Percentiles rank a stretch among this genome's conserved stretches.
Conservation (phyloP, 176 grass and related monocot genomes). For the Rhynchospora pubera region DNA sequence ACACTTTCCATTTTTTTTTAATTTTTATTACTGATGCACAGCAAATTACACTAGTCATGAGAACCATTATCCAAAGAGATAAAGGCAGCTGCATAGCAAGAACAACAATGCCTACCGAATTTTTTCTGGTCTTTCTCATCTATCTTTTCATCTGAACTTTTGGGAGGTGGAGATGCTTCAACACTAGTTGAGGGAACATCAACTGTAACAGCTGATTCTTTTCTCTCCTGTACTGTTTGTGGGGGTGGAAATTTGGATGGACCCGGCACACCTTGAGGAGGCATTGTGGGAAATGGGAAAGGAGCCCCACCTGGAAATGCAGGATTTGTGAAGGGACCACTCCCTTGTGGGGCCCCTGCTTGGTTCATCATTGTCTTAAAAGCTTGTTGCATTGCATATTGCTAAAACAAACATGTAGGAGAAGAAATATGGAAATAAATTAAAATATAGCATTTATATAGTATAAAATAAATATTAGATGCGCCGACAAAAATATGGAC, state of each 20-base stretch:
- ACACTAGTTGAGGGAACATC: conserved; percentile 62
- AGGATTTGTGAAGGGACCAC: conserved; percentile 34
- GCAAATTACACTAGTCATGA: not conserved
- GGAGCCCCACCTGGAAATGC: conserved; percentile 47
- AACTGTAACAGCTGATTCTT: conserved; percentile 40
- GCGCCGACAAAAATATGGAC: not conserved
- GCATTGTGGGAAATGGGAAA: conserved; percentile 67
- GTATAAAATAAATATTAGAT: not conserved
- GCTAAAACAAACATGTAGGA: conserved; percentile 33
- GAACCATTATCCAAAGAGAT: not conserved
- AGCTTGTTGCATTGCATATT: conserved; percentile 78
- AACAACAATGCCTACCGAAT: conserved; percentile 42
- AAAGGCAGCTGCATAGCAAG: not conserved
- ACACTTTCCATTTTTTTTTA: not conserved
- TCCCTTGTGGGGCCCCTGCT: conserved; percentile 31
- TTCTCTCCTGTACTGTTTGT: conserved; percentile 27
- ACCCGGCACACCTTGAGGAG: conserved; percentile 30
- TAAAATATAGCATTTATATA: not conserved
- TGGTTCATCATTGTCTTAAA: conserved; percentile 96
- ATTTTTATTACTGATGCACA: not conserved
- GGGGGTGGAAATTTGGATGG: conserved; percentile 40
- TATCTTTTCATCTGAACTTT: conserved; percentile 41
- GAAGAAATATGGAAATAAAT: not conserved
- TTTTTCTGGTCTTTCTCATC: conserved; percentile 51
- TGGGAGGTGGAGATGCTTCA: conserved; percentile 35